A percentile compares a stretch with the other conserved stretches of the same genome.
phyloP scores from a whole-genome alignment of 805 yeast genomes.

The Myxozyma udenii region DNA sequence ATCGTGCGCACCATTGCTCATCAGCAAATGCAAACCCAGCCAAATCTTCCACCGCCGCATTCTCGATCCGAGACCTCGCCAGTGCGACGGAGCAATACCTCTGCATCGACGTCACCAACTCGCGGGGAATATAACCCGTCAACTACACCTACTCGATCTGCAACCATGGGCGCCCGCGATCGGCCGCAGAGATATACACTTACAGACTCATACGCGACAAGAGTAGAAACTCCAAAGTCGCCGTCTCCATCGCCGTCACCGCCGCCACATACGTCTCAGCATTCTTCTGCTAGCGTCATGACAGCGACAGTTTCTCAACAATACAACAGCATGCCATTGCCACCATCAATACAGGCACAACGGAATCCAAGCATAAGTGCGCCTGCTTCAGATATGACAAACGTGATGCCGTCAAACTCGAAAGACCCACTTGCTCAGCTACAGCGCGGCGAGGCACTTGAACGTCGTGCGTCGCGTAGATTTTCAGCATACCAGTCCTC shows the following conservation, averaged over 20 bases:
- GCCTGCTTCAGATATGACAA: neutral
- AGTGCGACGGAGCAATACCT: neutral
- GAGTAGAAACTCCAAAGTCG: neutral
- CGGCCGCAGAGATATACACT: too few species aligned
- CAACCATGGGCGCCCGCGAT: neutral
- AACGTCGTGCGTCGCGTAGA: constrained; percentile 88
- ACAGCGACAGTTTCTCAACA: neutral
- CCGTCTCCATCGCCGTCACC: neutral
- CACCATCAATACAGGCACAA: too few species aligned
- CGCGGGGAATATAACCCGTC: too few species aligned
- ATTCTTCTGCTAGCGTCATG: neutral
- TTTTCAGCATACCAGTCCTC: constrained; percentile 92
- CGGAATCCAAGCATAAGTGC: too few species aligned
- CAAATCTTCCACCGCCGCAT: neutral
- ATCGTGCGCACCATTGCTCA: constrained; percentile 41
- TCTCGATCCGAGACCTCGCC: neutral
- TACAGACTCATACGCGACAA: too few species aligned
- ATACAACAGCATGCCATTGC: neutral
- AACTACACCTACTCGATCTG: too few species aligned
- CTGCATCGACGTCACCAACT: neutral
- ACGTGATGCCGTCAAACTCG: constrained; percentile 13
- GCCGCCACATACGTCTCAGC: neutral
- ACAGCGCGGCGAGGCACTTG: constrained; percentile 78
- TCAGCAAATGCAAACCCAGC: neutral
- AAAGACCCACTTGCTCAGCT: constrained; percentile 69